phyloP scores from a whole-genome alignment of 2,329 filamentous ascomycete species.

The Podosphaera fusca region DNA sequence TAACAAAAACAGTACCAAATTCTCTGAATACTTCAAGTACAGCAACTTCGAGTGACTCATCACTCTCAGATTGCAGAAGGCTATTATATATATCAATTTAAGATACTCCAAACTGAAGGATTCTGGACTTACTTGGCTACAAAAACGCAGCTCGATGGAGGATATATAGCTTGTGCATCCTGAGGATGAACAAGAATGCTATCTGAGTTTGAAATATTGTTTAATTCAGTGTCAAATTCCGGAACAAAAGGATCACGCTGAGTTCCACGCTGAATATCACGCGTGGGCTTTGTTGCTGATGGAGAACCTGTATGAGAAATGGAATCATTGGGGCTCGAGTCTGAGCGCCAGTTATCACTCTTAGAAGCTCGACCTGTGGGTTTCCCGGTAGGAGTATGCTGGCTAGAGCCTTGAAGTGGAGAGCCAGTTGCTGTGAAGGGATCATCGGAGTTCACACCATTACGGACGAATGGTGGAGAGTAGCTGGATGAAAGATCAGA shows the following conservation, averaged over 20 bases:
- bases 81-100: conserved; percentile 16
- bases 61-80: conserved; percentile 26
- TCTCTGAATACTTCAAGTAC: conserved; percentile 28
- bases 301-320: conserved; percentile 5
- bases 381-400: conserved; percentile 8
- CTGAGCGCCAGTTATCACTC: conserved; percentile 13
- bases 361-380: conserved; percentile 6
- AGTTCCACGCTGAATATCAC: conserved; percentile 2
- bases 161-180: conserved; percentile 15
- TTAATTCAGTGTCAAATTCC: conserved; percentile 4
- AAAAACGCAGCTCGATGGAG: conserved; percentile 35
- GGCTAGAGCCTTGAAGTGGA: conserved; percentile 3
- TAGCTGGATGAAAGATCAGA: conserved; percentile 6
- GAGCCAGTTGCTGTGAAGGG: conserved; percentile 5
- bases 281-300: conserved; percentile 1
- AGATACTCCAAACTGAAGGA: neutral
- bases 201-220: neutral
- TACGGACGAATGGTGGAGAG: conserved; percentile 13
- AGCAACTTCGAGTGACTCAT: conserved; percentile 27
- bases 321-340: conserved; percentile 7
- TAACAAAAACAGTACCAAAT: conserved; percentile 35
- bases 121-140: conserved; percentile 35
- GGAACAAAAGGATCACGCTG: conserved; percentile 6
- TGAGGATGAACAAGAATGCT: conserved; percentile 7
- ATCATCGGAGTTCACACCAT: conserved; percentile 10